Evolutionary conservation across 495 filamentous ascomycete species (phyloP), one percentile per base, ranked within the genome.

Genomic region (Penicillium paxilli): DNA sequence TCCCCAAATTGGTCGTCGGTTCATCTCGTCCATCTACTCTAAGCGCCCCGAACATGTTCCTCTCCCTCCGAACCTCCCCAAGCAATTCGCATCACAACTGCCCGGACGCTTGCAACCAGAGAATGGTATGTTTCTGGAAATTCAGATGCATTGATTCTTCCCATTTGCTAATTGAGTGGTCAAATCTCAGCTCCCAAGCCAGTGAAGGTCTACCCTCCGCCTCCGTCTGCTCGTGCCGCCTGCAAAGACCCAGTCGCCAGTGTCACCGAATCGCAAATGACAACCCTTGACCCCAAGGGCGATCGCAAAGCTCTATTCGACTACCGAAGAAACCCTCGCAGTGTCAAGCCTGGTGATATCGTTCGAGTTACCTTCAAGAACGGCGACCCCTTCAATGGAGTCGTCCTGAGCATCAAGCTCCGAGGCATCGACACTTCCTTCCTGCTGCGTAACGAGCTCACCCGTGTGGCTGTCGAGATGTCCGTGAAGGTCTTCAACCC

Each of bases 401-500:
- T 95, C 10, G 87, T 86, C 56, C 68, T 99, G 61, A 88, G 85
- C 59, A 93, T 98, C 65, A 85, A 91, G 23, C 78, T 92, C 30
- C 82, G 83, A 5, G 92, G 92, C 55, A 80, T 95, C 21, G 94
- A 99, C 69, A 93, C 90, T 5, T 87, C 86, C 1, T 82, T 98
- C 38, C 70, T 96, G 55, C 77, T 99, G 48, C 80, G 94, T 22
- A 92, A 91, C 62, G 83, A 92, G 58, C 68, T 99, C 49, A 86
- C 85, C 38, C 80, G 87, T 49, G 83, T 94, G 5, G 89, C 90
- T 42, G 91, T 96, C n/a, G 94, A 99, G 83, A 92, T 96, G 90
- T 96, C 90, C 82, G 90, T 87, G 66, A 99, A 98, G 82, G 76
- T 96, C 46, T 98, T 91, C 76, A 87, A 80, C 57, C 92, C 92